phyloP scores from a whole-genome alignment of 2,329 filamentous ascomycete species.

The Arthrocladium fulminans region DNA sequence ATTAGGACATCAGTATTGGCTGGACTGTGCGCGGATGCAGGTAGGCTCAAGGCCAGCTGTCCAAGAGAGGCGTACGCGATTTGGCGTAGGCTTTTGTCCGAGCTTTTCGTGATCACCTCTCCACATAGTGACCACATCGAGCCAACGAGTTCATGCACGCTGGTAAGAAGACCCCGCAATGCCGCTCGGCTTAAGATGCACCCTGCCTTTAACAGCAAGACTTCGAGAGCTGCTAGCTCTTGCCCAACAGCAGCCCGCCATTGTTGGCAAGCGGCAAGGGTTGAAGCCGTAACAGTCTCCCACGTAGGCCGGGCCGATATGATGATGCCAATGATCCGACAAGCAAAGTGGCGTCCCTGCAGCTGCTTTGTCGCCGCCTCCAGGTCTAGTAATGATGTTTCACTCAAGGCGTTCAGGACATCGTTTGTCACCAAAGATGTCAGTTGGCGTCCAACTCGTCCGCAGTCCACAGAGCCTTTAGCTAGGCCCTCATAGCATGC shows the following conservation, averaged over 20 bases:
- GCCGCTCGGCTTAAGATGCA: slow-evolving; percentile 50
- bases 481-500: slow-evolving; percentile 38
- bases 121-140: slow-evolving; percentile 38
- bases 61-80: slow-evolving; percentile 51
- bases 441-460: slow-evolving; percentile 45
- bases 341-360: slow-evolving; percentile 56
- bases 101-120: slow-evolving; percentile 45
- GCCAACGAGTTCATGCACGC: slow-evolving; percentile 27
- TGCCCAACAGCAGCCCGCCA: slow-evolving; percentile 55
- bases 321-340: slow-evolving; percentile 67
- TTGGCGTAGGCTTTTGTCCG: slow-evolving; percentile 49
- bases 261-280: slow-evolving; percentile 10
- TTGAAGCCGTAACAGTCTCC: slow-evolving; percentile 4
- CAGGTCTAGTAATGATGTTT: neutral
- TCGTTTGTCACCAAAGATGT: slow-evolving; percentile 47
- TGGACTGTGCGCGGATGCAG: slow-evolving; percentile 25
- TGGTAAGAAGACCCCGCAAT: slow-evolving; percentile 36
- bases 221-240: slow-evolving; percentile 51
- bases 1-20: slow-evolving; percentile 40
- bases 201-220: slow-evolving; percentile 50
- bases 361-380: slow-evolving; percentile 51
- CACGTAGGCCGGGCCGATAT: slow-evolving; percentile 49
- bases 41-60: slow-evolving; percentile 52
- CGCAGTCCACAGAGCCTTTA: slow-evolving; percentile 36
- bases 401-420: slow-evolving; percentile 40